Evolutionary conservation across 192 early-diverging fungal species (phyloP).

Genomic region (Lobosporangium transversale): DNA sequence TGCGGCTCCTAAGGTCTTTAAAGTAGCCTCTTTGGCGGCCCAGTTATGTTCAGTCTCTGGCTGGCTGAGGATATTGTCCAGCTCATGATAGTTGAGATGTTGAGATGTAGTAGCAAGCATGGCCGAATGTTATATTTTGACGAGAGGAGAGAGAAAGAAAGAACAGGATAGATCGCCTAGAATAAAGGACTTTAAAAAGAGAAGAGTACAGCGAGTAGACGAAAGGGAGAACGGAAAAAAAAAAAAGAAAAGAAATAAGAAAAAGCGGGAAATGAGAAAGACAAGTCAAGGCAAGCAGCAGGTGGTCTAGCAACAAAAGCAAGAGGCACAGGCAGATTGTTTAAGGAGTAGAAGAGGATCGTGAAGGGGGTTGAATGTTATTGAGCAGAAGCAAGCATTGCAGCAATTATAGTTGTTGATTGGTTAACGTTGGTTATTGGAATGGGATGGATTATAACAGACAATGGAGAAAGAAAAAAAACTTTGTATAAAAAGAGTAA

Average conservation of each 20-base stretch:
- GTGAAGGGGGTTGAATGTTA: conserved; percentile 1
- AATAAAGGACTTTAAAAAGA: no score
- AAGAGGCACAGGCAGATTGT: no score
- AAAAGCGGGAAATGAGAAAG: background rate
- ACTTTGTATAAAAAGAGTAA: no score
- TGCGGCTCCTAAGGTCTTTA: conserved; percentile 32
- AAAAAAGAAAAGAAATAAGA: background rate
- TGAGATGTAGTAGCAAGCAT: conserved; percentile 13
- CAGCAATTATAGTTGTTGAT: background rate
- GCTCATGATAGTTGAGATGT: conserved; percentile 49
- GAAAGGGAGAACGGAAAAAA: background rate
- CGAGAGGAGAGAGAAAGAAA: conserved; percentile 5
- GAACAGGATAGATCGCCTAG: no score
- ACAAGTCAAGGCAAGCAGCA: background rate
- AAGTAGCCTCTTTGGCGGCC: conserved; percentile 44
- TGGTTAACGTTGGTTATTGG: background rate
- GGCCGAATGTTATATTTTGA: background rate
- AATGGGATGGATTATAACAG: background rate
- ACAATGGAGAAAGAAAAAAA: conserved; percentile 1
- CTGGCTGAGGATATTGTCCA: conserved; percentile 40
- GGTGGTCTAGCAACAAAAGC: background rate
- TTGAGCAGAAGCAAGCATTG: background rate
- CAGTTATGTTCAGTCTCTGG: conserved; percentile 54
- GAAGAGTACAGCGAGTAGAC: background rate
- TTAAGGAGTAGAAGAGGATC: background rate